Percentiles rank a stretch among this genome's conserved stretches.
These are phyloP conservation scores for Rhizophagus clarus DNA, from an alignment of 192 early-diverging fungal species.

Conservation along the genomic window DNA sequence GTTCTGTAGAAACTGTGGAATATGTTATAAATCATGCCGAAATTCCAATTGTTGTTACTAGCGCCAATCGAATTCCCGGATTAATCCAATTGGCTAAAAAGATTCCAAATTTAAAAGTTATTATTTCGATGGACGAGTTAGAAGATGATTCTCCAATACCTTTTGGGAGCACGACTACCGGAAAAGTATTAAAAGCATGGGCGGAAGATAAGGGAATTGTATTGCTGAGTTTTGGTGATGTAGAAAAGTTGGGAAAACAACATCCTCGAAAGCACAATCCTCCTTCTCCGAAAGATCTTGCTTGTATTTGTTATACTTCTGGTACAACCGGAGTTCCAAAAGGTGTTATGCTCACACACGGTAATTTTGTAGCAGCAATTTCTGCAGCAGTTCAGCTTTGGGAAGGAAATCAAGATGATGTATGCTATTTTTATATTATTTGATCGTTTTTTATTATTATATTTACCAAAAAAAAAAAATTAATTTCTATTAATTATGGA, in stretches of 20 bases:
- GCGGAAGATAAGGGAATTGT: constrained; percentile 63
- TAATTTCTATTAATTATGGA: background rate
- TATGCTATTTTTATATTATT: background rate
- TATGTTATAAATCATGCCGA: constrained; percentile 90
- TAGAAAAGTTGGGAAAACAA: constrained; percentile 64
- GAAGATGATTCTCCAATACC: constrained; percentile 44
- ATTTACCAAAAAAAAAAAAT: constrained; percentile 55
- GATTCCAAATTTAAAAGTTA: constrained; percentile 68
- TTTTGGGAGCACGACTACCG: constrained; percentile 24
- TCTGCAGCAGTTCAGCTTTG: background rate
- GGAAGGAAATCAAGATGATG: background rate
- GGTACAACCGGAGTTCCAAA: constrained; percentile 86
- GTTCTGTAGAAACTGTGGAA: constrained; percentile 49
- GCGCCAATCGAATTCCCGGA: background rate
- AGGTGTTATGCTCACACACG: constrained; percentile 33
- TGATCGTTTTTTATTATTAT: background rate
- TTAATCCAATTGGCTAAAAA: constrained; percentile 32
- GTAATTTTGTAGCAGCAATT: background rate
- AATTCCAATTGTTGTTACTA: constrained; percentile 64
- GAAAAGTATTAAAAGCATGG: constrained; percentile 57
- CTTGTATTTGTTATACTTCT: constrained; percentile 79
- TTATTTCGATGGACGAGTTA: constrained; percentile 75
- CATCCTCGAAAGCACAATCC: constrained; percentile 55
- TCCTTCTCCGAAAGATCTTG: constrained; percentile 67
- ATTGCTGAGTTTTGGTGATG: constrained; percentile 57